phyloP scores from a whole-genome alignment of 805 yeast genomes.

The Candida andamanensis region DNA sequence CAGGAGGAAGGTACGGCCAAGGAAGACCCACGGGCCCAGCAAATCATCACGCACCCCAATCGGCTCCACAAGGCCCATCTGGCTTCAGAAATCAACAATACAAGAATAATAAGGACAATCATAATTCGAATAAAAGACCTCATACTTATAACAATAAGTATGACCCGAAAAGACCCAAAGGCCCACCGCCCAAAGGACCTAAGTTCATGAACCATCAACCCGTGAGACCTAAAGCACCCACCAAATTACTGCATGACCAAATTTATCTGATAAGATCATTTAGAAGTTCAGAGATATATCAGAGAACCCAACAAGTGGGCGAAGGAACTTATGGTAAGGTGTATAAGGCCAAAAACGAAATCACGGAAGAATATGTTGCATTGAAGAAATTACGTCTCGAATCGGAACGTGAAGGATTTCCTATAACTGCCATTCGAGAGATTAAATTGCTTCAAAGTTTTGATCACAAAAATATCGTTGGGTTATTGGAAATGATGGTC shows the following conservation, averaged over 20 bases:
- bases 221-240: conserved; percentile 4
- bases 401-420: conserved; percentile 89
- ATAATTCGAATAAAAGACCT: not conserved
- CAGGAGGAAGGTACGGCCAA: not conserved
- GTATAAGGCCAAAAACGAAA: conserved; percentile 71
- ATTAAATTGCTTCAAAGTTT: conserved; percentile 79
- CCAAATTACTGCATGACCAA: conserved; percentile 22
- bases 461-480: conserved; percentile 76
- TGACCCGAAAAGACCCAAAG: not conserved
- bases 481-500: conserved; percentile 85
- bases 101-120: not conserved
- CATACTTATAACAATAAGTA: not conserved
- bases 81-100: not conserved
- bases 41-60: too few species aligned
- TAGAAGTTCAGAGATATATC: conserved; percentile 44
- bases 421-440: conserved; percentile 92
- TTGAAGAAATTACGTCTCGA: conserved; percentile 80
- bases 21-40: not conserved
- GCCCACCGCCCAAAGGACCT: not conserved
- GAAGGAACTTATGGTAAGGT: conserved; percentile 98
- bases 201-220: not conserved
- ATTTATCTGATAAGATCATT: conserved; percentile 26
- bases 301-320: conserved; percentile 86
- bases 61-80: not conserved
- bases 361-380: conserved; percentile 75